Evolutionary conservation across 2,329 filamentous ascomycete species (phyloP), one percentile per base, ranked within the genome.

Genomic region (Teratosphaeria nubilosa): DNA sequence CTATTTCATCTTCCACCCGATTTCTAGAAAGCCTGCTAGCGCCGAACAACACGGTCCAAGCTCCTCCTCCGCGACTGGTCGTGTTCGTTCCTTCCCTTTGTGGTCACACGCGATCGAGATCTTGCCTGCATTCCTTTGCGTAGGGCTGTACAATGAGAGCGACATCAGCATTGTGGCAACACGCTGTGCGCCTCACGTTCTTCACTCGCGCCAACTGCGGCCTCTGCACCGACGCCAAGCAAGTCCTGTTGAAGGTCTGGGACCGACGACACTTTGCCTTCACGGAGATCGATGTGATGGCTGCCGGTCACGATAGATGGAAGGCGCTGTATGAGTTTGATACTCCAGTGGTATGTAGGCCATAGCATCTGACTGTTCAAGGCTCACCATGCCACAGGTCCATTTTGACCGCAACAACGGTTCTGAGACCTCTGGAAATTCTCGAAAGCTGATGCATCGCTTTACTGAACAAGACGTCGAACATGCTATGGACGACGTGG

Each of bases 271-370:
- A 85, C 0, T 90, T 91, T 71, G 79, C 79, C 20, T 90, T 84
- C 71, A 76, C 78, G 7, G 86, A 91, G 71, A 77, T 89, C 60
- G 80, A 91, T 68, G 83, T 91, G 54, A 83, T 88, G 74, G 79
- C 81, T 54, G 77, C 81, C 0, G 81, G 83, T 27, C 79, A 80
- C 16, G 80, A 83, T 61, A 74, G 77, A 25, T 92, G 88, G 88
- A 84, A 82, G 66, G 79, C 85, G 54, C 68, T 90, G 1, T 92
- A 92, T 69, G 88, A 91, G 59, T 89, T 91, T 70, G 88, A 92
- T 65, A 88, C 89, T 7, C 88, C 88, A 0, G 88, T 91, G 68
- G 88, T 91, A 76, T 67, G 75, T 60, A 7, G 9, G 20, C 14
- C 16, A 9, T 55, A 16, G 9, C 0, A 6, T 1, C 9, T 45